Percentiles rank a stretch among this genome's conserved stretches.
These are phyloP conservation scores for Vitis hybrid DNA, from an alignment of 177 flowering plant species.

Conservation along the genomic window DNA sequence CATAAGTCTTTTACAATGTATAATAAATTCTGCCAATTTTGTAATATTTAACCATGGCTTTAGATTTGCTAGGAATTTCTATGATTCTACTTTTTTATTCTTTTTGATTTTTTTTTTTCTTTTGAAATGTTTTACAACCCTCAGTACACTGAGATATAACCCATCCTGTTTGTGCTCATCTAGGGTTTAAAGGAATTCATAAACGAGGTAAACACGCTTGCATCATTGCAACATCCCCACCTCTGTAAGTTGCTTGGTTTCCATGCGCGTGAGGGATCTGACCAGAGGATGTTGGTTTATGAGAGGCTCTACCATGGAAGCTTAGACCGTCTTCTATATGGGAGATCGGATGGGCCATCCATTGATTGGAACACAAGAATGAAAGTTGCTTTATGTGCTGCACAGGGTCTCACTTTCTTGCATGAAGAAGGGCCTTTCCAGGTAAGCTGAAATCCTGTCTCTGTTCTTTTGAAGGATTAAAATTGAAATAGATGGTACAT, in stretches of 20 bases:
- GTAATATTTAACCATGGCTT: too few species aligned
- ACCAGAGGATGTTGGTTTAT: slow-evolving; percentile 73
- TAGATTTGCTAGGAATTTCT: too few species aligned
- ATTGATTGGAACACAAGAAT: slow-evolving; percentile 90
- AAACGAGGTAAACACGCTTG: slow-evolving; percentile 67
- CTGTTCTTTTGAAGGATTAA: neutral
- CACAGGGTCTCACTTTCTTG: slow-evolving; percentile 93
- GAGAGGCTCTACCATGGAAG: slow-evolving; percentile 95
- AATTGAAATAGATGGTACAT: neutral
- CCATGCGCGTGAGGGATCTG: slow-evolving; percentile 93
- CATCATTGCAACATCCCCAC: slow-evolving; percentile 84
- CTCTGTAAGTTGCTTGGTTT: slow-evolving; percentile 88
- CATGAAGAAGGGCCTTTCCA: slow-evolving; percentile 99
- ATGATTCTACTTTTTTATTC: too few species aligned
- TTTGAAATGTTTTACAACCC: neutral
- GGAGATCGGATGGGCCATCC: slow-evolving; percentile 82
- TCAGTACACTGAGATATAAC: neutral
- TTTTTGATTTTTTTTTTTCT: neutral
- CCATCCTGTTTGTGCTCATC: slow-evolving; percentile 13
- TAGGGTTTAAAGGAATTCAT: slow-evolving; percentile 79
- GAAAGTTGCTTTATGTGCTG: slow-evolving; percentile 92
- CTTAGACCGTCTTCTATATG: slow-evolving; percentile 76
- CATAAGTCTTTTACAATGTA: too few species aligned
- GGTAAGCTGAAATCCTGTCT: slow-evolving; percentile 36
- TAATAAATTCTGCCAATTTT: too few species aligned